Conservation (phyloP, 1,284 basidiomycete genomes). For the Cystodermella granulosa region DNA sequence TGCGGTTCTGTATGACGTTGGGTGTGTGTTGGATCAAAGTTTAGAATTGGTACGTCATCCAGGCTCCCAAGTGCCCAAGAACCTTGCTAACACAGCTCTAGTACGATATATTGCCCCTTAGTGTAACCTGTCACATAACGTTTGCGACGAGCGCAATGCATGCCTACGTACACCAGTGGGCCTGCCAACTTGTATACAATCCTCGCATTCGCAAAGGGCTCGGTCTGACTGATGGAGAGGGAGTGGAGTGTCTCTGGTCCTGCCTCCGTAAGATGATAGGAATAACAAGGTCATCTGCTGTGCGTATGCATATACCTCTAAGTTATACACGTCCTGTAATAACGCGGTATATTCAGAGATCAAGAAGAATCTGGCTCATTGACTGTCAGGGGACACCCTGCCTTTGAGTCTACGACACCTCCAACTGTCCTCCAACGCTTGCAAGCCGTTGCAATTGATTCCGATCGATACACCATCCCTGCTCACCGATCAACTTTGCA, state of each 20-base stretch:
- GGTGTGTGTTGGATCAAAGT: conserved; percentile 34
- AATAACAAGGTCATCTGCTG: conserved; percentile 21
- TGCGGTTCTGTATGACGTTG: conserved; percentile 33
- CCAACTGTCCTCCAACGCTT: too few relatives aligned
- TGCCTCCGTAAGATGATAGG: conserved; percentile 24
- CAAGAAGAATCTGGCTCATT: conserved; percentile 24
- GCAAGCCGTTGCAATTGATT: conserved; percentile 16
- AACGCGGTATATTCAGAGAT: conserved; percentile 18
- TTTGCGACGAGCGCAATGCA: conserved; percentile 38
- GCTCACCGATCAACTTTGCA: conserved; percentile 22
- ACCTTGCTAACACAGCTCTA: conserved; percentile 13
- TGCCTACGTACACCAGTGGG: conserved; percentile 38
- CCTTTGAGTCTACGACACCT: too few relatives aligned
- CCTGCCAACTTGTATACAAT: conserved; percentile 35
- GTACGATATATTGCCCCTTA: neutral
- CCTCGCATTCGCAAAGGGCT: conserved; percentile 15
- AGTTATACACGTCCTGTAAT: conserved; percentile 39
- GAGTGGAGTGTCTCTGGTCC: conserved; percentile 21
- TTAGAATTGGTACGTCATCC: conserved; percentile 24
- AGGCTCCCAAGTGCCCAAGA: neutral
- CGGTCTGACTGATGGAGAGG: conserved; percentile 33
- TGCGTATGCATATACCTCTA: conserved; percentile 41
- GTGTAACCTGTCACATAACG: conserved; percentile 11
- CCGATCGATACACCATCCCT: too few relatives aligned
- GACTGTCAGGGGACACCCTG: too few relatives aligned